phyloP scores from a whole-genome alignment of 2,329 filamentous ascomycete species.

The Mycocentrospora acerina region DNA sequence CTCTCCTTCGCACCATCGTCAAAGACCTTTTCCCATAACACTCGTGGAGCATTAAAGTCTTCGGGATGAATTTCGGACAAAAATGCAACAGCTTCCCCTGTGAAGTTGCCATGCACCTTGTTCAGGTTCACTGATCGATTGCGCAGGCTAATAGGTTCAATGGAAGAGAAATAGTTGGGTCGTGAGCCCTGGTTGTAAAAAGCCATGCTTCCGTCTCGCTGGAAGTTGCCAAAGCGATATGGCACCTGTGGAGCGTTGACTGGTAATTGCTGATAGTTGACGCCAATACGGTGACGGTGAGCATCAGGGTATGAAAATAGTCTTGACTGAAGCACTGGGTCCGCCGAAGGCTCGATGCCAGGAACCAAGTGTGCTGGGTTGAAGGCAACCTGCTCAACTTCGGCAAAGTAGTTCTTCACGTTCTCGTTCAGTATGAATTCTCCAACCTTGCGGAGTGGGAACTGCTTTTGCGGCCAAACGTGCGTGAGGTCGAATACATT shows the following conservation, averaged over 20 bases:
- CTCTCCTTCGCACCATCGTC: slow-evolving; percentile 60
- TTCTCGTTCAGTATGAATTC: slow-evolving; percentile 58
- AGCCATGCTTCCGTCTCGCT: slow-evolving; percentile 72
- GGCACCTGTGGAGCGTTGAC: slow-evolving; percentile 56
- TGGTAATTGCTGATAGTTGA: slow-evolving; percentile 62
- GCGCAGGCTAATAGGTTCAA: slow-evolving; percentile 54
- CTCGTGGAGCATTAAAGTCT: slow-evolving; percentile 59
- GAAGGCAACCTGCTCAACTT: slow-evolving; percentile 72
- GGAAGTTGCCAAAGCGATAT: slow-evolving; percentile 64
- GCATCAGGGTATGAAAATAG: slow-evolving; percentile 72
- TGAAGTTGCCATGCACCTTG: slow-evolving; percentile 54
- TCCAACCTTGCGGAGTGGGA: slow-evolving; percentile 56
- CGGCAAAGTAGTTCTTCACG: slow-evolving; percentile 62
- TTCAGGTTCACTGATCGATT: slow-evolving; percentile 50
- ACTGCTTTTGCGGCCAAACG: slow-evolving; percentile 56
- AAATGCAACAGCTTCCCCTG: slow-evolving; percentile 52
- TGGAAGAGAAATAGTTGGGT: slow-evolving; percentile 58
- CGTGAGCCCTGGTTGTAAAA: slow-evolving; percentile 65
- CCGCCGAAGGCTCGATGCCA: slow-evolving; percentile 68
- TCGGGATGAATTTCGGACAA: slow-evolving; percentile 55
- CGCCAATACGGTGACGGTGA: slow-evolving; percentile 58
- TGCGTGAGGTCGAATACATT: slow-evolving; percentile 59
- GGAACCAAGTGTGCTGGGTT: slow-evolving; percentile 67
- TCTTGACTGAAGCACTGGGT: slow-evolving; percentile 68
- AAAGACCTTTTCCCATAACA: slow-evolving; percentile 63